Evolutionary conservation across 1,284 basidiomycete genomes (phyloP), one percentile per base, ranked within the genome.

Genomic region (Boletus sp.): DNA sequence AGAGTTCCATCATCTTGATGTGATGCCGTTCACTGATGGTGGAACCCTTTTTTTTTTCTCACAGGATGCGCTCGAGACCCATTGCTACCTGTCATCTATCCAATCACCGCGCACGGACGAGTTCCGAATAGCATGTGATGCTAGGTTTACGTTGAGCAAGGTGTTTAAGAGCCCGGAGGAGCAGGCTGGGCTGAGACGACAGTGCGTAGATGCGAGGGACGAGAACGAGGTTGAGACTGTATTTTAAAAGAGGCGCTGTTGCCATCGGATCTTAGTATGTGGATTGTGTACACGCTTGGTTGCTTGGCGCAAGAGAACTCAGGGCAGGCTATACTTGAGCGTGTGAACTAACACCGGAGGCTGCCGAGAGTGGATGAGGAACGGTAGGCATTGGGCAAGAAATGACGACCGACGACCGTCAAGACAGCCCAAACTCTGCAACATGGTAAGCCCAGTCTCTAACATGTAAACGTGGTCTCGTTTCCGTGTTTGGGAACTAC

Each of bases 111-210:
- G 80, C 7, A 64, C 62, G 2, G 78, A 81, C 12, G 82, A 84
- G 55, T 87, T 86, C 70, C 70, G 78, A 16, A 56, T 64, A 37
- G 70, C 68, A 3, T 82, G 80, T 49, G 72, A 78, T 42, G 54
- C 48, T 10, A 75, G 65, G 49, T 89, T 87, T 64, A 67, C 69
- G 40, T 64, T 81, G 19, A 81, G 88, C 17, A 86, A 82, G 6
- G 65, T 80, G 20, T 88, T 88, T 72, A 82, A 79, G 65, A 59
- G 72, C 1, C 54, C 62, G 2, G 71, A 70, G 30, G 81, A 85
- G 56, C 69, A 77, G 30, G 69, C 35, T 7, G 44, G 6, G 43
- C 22, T 64, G 48, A 59, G 56, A 45, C 50, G 30, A 34, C 52
- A 53, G 35, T 61, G 59, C 38, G 34, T 61, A 12, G 53, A 59